These are phyloP conservation scores for Rachicladosporium sp. DNA, from an alignment of 2,329 filamentous ascomycete species.

Conservation along the genomic window DNA sequence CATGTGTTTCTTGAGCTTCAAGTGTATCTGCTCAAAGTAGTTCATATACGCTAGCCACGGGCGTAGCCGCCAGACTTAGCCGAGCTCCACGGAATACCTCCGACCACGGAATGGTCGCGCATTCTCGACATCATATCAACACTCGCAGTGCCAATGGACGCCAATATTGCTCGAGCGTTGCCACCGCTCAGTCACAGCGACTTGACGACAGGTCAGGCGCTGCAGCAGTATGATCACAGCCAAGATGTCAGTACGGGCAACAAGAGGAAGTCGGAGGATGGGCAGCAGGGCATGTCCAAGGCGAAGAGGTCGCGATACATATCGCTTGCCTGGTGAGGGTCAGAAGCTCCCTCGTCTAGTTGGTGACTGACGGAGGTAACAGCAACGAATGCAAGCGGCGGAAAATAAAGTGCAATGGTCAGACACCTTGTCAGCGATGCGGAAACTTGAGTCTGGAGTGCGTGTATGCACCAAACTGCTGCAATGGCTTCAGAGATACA, in stretches of 20 bases:
- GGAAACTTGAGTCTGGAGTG: conserved; percentile 52
- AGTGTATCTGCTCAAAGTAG: not conserved
- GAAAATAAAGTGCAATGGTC: conserved; percentile 58
- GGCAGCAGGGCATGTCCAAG: conserved; percentile 23
- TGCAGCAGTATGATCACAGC: conserved; percentile 3
- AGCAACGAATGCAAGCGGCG: conserved; percentile 54
- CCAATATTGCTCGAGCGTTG: too few species aligned
- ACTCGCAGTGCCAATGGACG: not conserved
- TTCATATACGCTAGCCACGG: not conserved
- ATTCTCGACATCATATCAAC: conserved; percentile 7
- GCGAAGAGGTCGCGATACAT: conserved; percentile 57
- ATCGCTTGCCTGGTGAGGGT: conserved; percentile 50
- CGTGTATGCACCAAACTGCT: conserved; percentile 55
- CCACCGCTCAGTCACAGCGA: too few species aligned
- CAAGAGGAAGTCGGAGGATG: conserved; percentile 35
- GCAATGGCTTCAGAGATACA: conserved; percentile 79
- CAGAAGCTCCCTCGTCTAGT: conserved; percentile 18
- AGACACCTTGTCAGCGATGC: conserved; percentile 52
- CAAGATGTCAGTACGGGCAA: conserved; percentile 7
- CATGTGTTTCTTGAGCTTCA: too few species aligned
- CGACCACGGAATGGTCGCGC: conserved; percentile 9
- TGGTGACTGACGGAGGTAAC: conserved; percentile 5
- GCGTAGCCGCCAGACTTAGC: not conserved
- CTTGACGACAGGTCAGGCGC: not conserved
- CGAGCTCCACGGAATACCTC: not conserved